Conservation (phyloP, 441 rosid genomes). For the Iberis amara region DNA sequence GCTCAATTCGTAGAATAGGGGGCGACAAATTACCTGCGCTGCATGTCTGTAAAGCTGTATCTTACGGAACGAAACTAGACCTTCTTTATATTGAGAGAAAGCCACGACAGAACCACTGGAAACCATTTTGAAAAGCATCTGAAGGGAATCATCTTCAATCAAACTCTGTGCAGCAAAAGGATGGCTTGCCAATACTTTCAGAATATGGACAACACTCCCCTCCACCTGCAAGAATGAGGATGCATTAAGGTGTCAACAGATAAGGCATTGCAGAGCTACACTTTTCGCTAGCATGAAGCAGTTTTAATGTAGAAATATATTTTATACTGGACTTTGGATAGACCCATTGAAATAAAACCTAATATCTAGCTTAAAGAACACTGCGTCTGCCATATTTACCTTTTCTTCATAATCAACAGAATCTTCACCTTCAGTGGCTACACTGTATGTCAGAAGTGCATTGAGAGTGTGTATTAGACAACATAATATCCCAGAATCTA, state of each 20-base stretch:
- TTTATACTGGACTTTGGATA: not conserved
- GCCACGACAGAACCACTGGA: slow-evolving; percentile 64
- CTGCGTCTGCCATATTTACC: slow-evolving; percentile 33
- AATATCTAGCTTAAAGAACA: slow-evolving; percentile 44
- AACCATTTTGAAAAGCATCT: slow-evolving; percentile 77
- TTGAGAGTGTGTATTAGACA: slow-evolving; percentile 75
- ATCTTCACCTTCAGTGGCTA: slow-evolving; percentile 33
- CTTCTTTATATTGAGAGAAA: slow-evolving; percentile 62
- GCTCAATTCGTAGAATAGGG: not conserved
- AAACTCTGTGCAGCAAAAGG: slow-evolving; percentile 91
- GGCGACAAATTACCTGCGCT: slow-evolving; percentile 52
- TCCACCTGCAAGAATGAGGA: slow-evolving; percentile 55
- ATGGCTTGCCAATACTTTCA: slow-evolving; percentile 89
- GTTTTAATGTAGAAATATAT: no score
- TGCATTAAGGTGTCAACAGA: not conserved
- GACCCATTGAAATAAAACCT: slow-evolving; percentile 37
- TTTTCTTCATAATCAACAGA: slow-evolving; percentile 30
- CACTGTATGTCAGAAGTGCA: slow-evolving; percentile 54
- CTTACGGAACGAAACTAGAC: slow-evolving; percentile 64
- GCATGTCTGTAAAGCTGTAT: slow-evolving; percentile 94
- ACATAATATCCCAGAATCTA: slow-evolving; percentile 96
- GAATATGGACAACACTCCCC: slow-evolving; percentile 77
- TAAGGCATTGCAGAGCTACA: not conserved
- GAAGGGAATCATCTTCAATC: slow-evolving; percentile 82
- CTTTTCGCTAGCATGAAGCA: no score